Evolutionary conservation across 139 green algal genomes (phyloP), one percentile per base, ranked within the genome.

Genomic region (Chlorella sp.): DNA sequence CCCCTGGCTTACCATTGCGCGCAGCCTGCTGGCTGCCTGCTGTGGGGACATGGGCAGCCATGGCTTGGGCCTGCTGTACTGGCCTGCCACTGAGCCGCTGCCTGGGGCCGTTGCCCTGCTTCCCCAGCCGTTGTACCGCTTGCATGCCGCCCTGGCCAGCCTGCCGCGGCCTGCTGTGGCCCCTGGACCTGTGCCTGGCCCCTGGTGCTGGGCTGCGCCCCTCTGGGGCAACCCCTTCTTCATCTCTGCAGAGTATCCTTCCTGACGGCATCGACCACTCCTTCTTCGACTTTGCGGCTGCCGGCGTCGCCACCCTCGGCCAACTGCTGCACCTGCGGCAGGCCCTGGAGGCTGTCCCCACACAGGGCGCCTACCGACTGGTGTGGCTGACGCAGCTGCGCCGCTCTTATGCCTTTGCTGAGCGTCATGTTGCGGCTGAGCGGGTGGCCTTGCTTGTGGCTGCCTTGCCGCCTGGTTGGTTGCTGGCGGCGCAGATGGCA

Each of bases 191-290:
- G 67, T 20, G 34, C 67, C 67, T 43, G n/a, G 67, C 32, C 11
- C 67, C 34, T 73, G 67, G 67, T 73, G 67, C n/a, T 41, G n/a
- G 32, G n/a, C 67, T 26, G 34, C 34, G 19, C 67, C 67, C 34
- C 67, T 73, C 1, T 73, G 67, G 67, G 67, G 32, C 67, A 73
- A 73, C 34, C 67, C 67, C 34, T 40, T 41, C 67, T 32, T 73
- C 67, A 41, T 8, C n/a, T 73, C 67, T 32, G 32, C 67, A 13
- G 4, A 40, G 32, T n/a, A 73, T 32, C 67, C n/a, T n/a, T n/a
- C n/a, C 67, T n/a, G 67, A 73, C 67, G 67, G 67, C 67, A 41
- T 43, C 26, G 67, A 73, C 67, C 34, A n/a, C 67, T 32, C 67
- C 67, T 73, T 73, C 67, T 24, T 41, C 20, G 67, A 73, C n/a